Percentiles rank a stretch among this genome's conserved stretches.
These are phyloP conservation scores for Erythrobasidium hasegawianum DNA, from an alignment of 1,284 basidiomycete genomes.

Conservation along the genomic window DNA sequence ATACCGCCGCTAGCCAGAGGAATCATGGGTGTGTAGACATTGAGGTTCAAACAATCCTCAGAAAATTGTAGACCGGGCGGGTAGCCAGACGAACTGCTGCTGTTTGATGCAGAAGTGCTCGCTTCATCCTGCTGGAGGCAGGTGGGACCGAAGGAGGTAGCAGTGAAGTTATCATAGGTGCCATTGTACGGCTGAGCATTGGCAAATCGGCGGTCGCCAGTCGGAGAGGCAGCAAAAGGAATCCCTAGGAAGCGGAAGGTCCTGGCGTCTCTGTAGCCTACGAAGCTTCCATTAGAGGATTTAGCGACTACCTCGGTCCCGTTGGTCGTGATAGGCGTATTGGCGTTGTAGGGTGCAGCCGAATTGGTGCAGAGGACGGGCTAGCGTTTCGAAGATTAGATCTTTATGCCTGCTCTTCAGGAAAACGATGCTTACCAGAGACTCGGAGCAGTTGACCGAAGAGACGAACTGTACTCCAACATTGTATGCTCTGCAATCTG, in stretches of 20 bases:
- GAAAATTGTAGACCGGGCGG: neutral
- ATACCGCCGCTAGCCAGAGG: conserved; percentile 43
- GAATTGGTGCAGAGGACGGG: conserved; percentile 36
- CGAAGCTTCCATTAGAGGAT: neutral
- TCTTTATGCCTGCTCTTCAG: too few species aligned
- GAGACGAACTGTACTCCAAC: conserved; percentile 4
- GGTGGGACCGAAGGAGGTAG: conserved; percentile 51
- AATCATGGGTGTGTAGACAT: conserved; percentile 56
- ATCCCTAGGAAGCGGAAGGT: conserved; percentile 52
- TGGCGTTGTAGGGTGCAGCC: conserved; percentile 12
- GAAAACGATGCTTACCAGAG: too few species aligned
- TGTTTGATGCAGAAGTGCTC: conserved; percentile 6
- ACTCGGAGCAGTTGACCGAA: conserved; percentile 13
- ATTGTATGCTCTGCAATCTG: conserved; percentile 16
- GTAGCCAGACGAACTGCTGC: too few species aligned
- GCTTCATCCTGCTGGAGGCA: conserved; percentile 55
- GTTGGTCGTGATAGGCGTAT: neutral
- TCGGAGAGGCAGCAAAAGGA: conserved; percentile 55
- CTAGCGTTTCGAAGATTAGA: neutral
- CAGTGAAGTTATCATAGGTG: conserved; percentile 32
- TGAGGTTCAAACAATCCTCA: conserved; percentile 58
- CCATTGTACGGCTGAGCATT: conserved; percentile 51
- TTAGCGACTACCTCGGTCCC: neutral
- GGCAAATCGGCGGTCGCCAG: conserved; percentile 55
- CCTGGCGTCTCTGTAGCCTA: conserved; percentile 29